A percentile compares a stretch with the other conserved stretches of the same genome.
These are phyloP conservation scores for Phytophthora pinifolia DNA, from an alignment of 352 stramenopile genomes.

Conservation along the genomic window DNA sequence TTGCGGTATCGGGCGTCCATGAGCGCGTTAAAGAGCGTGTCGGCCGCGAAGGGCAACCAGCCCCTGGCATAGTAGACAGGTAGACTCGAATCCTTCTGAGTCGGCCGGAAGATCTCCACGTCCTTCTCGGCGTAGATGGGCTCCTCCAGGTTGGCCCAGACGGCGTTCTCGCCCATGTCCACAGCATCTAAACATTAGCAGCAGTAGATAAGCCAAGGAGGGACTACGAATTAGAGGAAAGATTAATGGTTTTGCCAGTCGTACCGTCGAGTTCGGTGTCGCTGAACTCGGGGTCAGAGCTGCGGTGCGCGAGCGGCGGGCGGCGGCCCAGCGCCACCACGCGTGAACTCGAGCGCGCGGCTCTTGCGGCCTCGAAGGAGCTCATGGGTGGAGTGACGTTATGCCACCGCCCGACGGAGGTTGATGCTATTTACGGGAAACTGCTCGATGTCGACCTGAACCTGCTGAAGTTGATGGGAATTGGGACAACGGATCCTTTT, in stretches of 20 bases:
- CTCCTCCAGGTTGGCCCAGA: slow-evolving; percentile 62
- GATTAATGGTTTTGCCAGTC: slow-evolving; percentile 13
- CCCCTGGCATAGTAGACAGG: slow-evolving; percentile 74
- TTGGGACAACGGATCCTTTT: too few relatives aligned
- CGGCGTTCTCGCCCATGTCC: slow-evolving; percentile 65
- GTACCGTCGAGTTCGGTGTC: slow-evolving; percentile 53
- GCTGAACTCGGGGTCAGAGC: slow-evolving; percentile 65
- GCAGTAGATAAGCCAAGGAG: background rate
- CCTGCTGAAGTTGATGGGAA: too few relatives aligned
- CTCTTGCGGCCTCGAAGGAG: slow-evolving; percentile 33
- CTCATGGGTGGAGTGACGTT: slow-evolving; percentile 25
- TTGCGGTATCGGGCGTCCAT: slow-evolving; percentile 61
- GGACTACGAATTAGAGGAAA: slow-evolving; percentile 4
- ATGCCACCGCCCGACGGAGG: too few relatives aligned
- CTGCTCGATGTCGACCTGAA: too few relatives aligned
- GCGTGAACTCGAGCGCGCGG: slow-evolving; percentile 7
- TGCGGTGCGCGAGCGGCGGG: slow-evolving; percentile 49
- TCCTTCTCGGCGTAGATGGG: slow-evolving; percentile 75
- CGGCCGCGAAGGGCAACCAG: slow-evolving; percentile 66
- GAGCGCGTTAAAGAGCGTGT: slow-evolving; percentile 69
- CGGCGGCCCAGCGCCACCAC: slow-evolving; percentile 23
- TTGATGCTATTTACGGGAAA: too few relatives aligned
- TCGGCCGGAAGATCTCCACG: slow-evolving; percentile 67
- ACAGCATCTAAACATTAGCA: slow-evolving; percentile 45
- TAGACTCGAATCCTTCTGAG: slow-evolving; percentile 49